Conservation (phyloP, 176 grass and related monocot species). For the Aegilops bicornis region DNA sequence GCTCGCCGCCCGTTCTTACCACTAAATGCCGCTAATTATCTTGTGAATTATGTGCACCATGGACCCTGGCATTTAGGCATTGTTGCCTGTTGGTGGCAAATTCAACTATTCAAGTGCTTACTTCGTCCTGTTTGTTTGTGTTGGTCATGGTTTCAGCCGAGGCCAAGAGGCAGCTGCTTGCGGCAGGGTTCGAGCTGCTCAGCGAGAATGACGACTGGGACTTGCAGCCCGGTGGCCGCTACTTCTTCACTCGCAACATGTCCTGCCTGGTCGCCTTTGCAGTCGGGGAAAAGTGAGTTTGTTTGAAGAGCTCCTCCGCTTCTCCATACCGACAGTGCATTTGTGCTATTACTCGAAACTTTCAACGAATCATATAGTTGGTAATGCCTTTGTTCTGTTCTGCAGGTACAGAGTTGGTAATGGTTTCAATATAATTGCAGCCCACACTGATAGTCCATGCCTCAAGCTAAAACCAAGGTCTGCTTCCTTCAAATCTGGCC, state of each 20-base stretch:
- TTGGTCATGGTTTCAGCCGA: slow-evolving; percentile 50
- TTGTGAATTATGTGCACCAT: neutral
- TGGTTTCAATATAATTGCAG: slow-evolving; percentile 87
- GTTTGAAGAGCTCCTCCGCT: neutral
- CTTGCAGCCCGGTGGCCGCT: slow-evolving; percentile 86
- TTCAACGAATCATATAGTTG: neutral
- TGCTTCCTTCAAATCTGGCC: slow-evolving; percentile 73
- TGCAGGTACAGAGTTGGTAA: slow-evolving; percentile 79
- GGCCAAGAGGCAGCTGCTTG: slow-evolving; percentile 85
- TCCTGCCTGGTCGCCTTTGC: slow-evolving; percentile 88
- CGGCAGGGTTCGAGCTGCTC: slow-evolving; percentile 71
- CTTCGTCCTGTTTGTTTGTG: neutral
- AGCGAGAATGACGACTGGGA: slow-evolving; percentile 95
- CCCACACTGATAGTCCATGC: slow-evolving; percentile 94
- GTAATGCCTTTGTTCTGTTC: slow-evolving; percentile 27
- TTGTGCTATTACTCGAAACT: neutral
- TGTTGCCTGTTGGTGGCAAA: no score
- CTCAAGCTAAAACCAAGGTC: slow-evolving; percentile 93
- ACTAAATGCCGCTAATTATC: neutral
- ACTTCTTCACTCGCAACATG: slow-evolving; percentile 98
- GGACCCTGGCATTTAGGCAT: neutral
- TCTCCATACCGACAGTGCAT: neutral
- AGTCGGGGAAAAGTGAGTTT: slow-evolving; percentile 69
- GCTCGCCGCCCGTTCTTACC: neutral
- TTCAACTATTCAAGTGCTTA: neutral